phyloP scores from a whole-genome alignment of 2,329 filamentous ascomycete species.

The Akanthomyces dipterigenus region DNA sequence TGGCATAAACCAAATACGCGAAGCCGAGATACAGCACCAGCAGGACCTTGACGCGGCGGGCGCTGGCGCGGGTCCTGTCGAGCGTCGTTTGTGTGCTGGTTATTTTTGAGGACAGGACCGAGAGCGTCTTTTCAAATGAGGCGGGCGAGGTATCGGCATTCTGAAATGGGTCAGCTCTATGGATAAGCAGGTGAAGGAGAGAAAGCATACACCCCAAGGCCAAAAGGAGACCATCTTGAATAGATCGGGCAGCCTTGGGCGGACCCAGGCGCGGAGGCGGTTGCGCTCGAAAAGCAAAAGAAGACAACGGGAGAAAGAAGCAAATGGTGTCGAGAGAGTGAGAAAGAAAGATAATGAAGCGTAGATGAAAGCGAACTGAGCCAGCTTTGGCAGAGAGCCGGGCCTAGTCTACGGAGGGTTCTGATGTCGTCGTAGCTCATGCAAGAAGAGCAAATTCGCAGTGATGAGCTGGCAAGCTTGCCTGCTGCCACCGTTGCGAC shows the following conservation, averaged over 20 bases:
- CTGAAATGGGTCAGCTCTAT: slow-evolving; percentile 38
- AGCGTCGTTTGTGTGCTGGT: slow-evolving; percentile 64
- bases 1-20: slow-evolving; percentile 78
- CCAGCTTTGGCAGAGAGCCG: neutral
- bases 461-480: slow-evolving; percentile 3
- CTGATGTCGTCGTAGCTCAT: neutral
- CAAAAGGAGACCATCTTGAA: slow-evolving; percentile 69
- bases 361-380: no score
- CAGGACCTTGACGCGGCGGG: slow-evolving; percentile 74
- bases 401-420: neutral
- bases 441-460: neutral
- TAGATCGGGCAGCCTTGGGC: neutral
- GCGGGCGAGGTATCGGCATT: slow-evolving; percentile 75
- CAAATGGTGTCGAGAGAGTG: no score
- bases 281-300: neutral
- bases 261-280: neutral
- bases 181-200: neutral
- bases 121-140: slow-evolving; percentile 87
- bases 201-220: slow-evolving; percentile 64
- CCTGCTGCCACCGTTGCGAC: neutral
- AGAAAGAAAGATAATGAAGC: neutral
- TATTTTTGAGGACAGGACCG: slow-evolving; percentile 76
- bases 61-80: slow-evolving; percentile 63
- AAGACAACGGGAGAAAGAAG: neutral
- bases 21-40: slow-evolving; percentile 89